Conservation (phyloP, 2,329 filamentous ascomycete genomes). For the Nemania sp. region DNA sequence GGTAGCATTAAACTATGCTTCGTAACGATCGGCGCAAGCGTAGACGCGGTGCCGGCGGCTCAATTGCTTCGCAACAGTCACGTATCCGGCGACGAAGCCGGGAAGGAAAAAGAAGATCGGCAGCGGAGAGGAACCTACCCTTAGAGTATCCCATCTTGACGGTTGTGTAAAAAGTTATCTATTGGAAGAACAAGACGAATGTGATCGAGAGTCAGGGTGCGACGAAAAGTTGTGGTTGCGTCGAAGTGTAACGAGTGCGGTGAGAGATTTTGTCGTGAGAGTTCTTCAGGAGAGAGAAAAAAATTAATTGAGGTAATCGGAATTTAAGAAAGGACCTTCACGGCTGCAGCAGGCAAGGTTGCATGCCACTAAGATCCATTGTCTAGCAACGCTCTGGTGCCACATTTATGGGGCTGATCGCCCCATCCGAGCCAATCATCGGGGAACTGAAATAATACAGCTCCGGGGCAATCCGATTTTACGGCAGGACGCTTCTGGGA, state of each 20-base stretch:
- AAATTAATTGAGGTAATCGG: conserved; percentile 35
- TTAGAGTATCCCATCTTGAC: conserved; percentile 49
- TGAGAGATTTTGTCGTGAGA: background rate
- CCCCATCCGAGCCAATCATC: conserved; percentile 45
- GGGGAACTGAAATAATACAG: conserved; percentile 32
- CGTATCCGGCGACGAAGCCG: conserved; percentile 18
- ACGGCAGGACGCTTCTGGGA: background rate
- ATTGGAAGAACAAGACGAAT: conserved; percentile 5
- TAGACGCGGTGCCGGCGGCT: conserved; percentile 7
- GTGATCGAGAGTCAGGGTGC: background rate
- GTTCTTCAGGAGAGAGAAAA: conserved; percentile 5
- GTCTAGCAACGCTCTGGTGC: conserved; percentile 30
- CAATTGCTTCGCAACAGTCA: conserved; percentile 36
- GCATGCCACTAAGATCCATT: conserved; percentile 20
- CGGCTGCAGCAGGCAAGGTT: conserved; percentile 22
- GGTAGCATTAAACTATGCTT: conserved; percentile 1
- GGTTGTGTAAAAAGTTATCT: conserved; percentile 30
- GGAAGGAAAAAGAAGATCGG: conserved; percentile 19
- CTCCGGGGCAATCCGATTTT: conserved; percentile 34
- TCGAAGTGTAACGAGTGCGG: too few relatives aligned
- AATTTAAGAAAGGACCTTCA: conserved; percentile 36
- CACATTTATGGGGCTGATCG: conserved; percentile 38
- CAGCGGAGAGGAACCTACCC: conserved; percentile 45
- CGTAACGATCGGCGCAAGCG: conserved; percentile 13
- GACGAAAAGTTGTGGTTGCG: conserved; percentile 14